A percentile compares a stretch with the other conserved stretches of the same genome.
phyloP scores from a whole-genome alignment of 768 basidiomycete species.

The Termitomyces sp. region DNA sequence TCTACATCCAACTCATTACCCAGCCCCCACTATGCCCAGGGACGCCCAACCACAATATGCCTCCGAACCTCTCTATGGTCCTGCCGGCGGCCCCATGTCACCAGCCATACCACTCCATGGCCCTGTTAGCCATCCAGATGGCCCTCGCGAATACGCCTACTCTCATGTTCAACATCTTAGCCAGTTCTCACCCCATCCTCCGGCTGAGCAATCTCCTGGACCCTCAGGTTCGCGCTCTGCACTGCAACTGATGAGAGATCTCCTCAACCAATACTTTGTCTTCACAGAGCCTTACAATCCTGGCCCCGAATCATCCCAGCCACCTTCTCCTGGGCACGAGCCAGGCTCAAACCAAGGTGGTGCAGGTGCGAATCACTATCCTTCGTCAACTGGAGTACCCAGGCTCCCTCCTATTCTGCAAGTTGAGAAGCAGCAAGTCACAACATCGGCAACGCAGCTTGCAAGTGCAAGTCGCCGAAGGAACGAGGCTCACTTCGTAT shows the following conservation, averaged over 20 bases:
- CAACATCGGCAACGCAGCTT: constrained; percentile 88
- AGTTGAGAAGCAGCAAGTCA: constrained; percentile 93
- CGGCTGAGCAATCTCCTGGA: constrained; percentile 19
- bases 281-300: constrained; percentile 51
- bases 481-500: constrained; percentile 89
- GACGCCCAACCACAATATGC: constrained; percentile 23
- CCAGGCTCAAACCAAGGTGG: constrained; percentile 25
- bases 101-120: constrained; percentile 38
- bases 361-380: constrained; percentile 51
- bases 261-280: constrained; percentile 38
- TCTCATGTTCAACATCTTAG: constrained; percentile 32
- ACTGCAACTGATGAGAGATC: constrained; percentile 16
- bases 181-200: constrained; percentile 29
- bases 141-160: constrained; percentile 36
- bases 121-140: constrained; percentile 37
- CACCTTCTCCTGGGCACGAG: constrained; percentile 29
- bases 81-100: constrained; percentile 32
- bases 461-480: constrained; percentile 85
- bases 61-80: constrained; percentile 31
- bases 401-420: constrained; percentile 79
- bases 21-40: constrained; percentile 30
- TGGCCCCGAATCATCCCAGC: constrained; percentile 28
- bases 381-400: constrained; percentile 43
- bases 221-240: constrained; percentile 16
- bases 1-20: constrained; percentile 16